Conservation (phyloP, 305 asterid genomes). For the Andrographis paniculata region DNA sequence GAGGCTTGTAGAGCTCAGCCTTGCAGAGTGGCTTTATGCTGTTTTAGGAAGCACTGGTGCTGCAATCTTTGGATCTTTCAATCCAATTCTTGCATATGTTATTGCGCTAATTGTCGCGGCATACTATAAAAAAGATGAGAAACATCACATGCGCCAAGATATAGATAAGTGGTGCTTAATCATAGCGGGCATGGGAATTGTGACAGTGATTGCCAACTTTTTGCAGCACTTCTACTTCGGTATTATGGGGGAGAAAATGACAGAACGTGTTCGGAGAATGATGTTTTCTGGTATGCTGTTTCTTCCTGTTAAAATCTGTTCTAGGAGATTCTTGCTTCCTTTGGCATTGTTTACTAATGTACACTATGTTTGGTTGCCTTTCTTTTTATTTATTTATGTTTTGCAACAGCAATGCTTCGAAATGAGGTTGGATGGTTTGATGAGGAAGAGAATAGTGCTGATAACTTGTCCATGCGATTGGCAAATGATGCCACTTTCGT, state of each 20-base stretch:
- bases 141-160: constrained; percentile 57
- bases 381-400: too few relatives aligned
- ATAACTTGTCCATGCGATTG: constrained; percentile 77
- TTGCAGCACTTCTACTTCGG: constrained; percentile 97
- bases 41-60: constrained; percentile 84
- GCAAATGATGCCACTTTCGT: constrained; percentile 94
- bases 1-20: constrained; percentile 93
- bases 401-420: constrained; percentile 75
- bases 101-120: constrained; percentile 90
- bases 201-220: constrained; percentile 89
- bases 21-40: constrained; percentile 95
- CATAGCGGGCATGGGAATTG: constrained; percentile 77
- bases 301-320: too few relatives aligned
- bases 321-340: too few relatives aligned
- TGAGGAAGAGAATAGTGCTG: constrained; percentile 87
- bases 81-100: constrained; percentile 91
- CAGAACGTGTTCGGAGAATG: constrained; percentile 82
- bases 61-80: constrained; percentile 84
- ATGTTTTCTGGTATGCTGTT: too few relatives aligned
- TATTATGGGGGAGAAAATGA: constrained; percentile 85
- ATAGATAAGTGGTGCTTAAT: constrained; percentile 89
- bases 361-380: too few relatives aligned
- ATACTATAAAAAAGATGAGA: constrained; percentile 78
- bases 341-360: too few relatives aligned
- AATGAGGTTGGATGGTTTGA: constrained; percentile 98